Base-by-base conservation (phyloP, 306 rosid species). In the Acmispon strigosus region DNA sequence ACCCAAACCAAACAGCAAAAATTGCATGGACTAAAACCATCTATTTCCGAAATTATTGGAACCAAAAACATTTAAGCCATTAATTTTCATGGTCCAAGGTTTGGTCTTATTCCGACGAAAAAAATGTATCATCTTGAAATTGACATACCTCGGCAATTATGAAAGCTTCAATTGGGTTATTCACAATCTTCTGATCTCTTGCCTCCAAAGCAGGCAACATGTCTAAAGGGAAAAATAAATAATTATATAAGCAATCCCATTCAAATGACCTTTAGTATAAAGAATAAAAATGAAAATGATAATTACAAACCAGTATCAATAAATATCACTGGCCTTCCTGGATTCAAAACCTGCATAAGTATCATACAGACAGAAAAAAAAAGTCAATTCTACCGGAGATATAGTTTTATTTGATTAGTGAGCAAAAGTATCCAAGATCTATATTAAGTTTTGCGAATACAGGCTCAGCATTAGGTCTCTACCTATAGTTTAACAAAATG, bases 161-260 rank as follows among this genome's bases (percentile, higher is more conserved):
- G 74, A 76, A 79, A 84, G 95, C 97, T 86, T 94, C 98, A 80
- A 73, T 66, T 4, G 92, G 97, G 75, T 94, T 94, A 74, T 84
- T 89, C 64, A 89, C 73, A 66, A 32, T 43, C 80, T 87, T 94
- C 64, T 83, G 82, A 69, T 90, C 92, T 84, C 84, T 90, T 43
- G 62, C 78, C 88, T 94, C 98, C 60, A 85, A 87, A 72, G 97
- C 97, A 43, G 92, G 97, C 78, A 90, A 36, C 71, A 68, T 63
- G 80, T 94, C 98, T 90, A 70, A 27, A 29, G 15, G 70, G 47
- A 73, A 22, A 83, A 54, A 62, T 32, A 36, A 34, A 69, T 34
- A 52, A n/a, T 57, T 51, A 47, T 57, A 19, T 70, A 42, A 72
- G 63, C 13, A 66, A 81, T 47, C 14, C 16, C 18, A 69, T 72